Percentiles rank a stretch among this genome's conserved stretches.
These are phyloP conservation scores for Fusarium sp. DNA, from an alignment of 2,329 filamentous ascomycete species.

Conservation along the genomic window DNA sequence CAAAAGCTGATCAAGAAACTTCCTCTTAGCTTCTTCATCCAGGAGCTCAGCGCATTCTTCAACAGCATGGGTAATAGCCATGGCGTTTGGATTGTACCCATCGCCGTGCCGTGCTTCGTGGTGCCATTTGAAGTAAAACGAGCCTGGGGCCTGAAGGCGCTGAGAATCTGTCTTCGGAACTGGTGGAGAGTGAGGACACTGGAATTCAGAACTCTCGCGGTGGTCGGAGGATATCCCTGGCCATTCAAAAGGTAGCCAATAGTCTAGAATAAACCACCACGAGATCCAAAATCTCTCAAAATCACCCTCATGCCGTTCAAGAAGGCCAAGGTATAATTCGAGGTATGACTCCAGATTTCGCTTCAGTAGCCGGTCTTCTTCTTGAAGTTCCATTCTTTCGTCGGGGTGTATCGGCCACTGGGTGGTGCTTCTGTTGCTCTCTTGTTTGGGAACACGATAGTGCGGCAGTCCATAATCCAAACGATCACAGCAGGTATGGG, in stretches of 20 bases:
- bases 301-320: neutral
- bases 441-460: too few species aligned
- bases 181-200: too few species aligned
- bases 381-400: neutral
- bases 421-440: neutral
- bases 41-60: neutral
- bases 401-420: neutral
- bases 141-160: neutral
- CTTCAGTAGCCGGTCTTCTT: neutral
- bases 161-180: neutral
- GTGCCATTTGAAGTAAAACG: neutral
- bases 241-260: conserved; percentile 2
- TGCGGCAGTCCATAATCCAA: neutral
- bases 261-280: conserved; percentile 5
- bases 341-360: conserved; percentile 1
- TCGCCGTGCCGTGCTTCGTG: neutral
- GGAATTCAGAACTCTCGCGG: neutral
- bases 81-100: neutral
- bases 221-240: too few species aligned
- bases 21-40: neutral
- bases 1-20: neutral
- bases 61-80: neutral
- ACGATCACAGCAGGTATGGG: conserved; percentile 1
- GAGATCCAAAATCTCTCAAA: conserved; percentile 7
- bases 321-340: neutral